Evolutionary conservation across 139 green algal species (phyloP).

Genomic region (Ulvella scutata): DNA sequence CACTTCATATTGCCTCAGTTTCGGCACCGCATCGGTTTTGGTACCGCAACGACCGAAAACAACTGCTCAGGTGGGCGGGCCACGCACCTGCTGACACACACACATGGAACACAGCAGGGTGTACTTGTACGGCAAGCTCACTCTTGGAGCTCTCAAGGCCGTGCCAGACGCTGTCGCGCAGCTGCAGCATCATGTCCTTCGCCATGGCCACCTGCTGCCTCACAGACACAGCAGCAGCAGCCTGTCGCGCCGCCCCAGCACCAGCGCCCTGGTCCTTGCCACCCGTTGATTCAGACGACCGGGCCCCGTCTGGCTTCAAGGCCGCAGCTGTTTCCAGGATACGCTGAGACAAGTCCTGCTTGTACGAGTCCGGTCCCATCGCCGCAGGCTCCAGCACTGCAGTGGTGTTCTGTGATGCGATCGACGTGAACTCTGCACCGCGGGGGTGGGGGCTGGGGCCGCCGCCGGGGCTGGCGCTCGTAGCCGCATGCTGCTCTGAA

Average conservation of each 20-base stretch:
- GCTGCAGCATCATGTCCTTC: neutral
- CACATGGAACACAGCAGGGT: neutral
- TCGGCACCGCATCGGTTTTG: no score
- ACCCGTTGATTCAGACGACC: neutral
- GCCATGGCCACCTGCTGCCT: neutral
- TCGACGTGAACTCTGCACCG: no score
- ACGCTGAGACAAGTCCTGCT: neutral
- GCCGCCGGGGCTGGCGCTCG: no score
- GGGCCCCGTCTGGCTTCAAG: neutral
- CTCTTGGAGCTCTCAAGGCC: neutral
- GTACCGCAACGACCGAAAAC: no score
- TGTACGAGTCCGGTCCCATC: no score
- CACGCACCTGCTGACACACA: neutral
- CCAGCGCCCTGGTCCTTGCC: neutral
- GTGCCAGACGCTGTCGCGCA: neutral
- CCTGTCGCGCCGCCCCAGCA: neutral
- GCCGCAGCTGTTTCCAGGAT: neutral
- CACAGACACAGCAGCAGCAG: neutral
- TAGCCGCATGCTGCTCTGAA: no score
- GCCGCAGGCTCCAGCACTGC: neutral
- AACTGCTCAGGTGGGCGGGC: no score
- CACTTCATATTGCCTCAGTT: no score
- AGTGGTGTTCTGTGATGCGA: no score
- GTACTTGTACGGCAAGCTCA: neutral
- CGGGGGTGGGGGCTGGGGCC: neutral